Conservation (phyloP, 2,329 filamentous ascomycete species). For the Leptodontidium sp. region DNA sequence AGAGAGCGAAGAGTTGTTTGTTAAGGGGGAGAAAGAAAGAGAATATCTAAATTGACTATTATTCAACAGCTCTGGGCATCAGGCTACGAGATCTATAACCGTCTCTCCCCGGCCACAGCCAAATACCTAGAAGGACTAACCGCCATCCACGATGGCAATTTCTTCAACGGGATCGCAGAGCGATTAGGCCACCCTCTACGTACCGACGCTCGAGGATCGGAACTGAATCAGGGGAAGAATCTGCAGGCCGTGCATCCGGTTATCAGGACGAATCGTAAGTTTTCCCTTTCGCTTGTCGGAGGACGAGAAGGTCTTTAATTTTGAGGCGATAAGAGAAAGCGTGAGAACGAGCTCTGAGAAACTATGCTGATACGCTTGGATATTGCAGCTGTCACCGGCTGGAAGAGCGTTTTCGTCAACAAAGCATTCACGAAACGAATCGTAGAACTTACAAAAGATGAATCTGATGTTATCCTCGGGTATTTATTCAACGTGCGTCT, state of each 20-base stretch:
- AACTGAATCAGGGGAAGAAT: conserved; percentile 62
- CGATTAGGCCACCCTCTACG: conserved; percentile 56
- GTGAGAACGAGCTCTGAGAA: no score
- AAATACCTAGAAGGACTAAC: conserved; percentile 66
- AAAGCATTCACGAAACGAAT: conserved; percentile 62
- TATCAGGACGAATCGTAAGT: conserved; percentile 63
- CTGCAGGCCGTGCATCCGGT: conserved; percentile 56
- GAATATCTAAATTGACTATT: no score
- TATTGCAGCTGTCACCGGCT: conserved; percentile 54
- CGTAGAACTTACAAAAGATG: conserved; percentile 62
- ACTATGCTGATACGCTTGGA: background rate
- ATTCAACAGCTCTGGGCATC: conserved; percentile 55
- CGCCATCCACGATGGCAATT: conserved; percentile 60
- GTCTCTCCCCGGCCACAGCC: conserved; percentile 63
- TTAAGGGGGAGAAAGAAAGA: no score
- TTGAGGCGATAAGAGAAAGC: background rate
- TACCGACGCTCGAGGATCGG: conserved; percentile 57
- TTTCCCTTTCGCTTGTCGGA: background rate
- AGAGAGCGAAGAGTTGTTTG: no score
- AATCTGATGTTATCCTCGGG: conserved; percentile 52
- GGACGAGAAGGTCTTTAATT: no score
- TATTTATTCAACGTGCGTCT: conserved; percentile 33
- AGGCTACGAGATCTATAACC: conserved; percentile 72
- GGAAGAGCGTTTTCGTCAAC: conserved; percentile 52
- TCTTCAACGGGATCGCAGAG: conserved; percentile 58